Evolutionary conservation across 208 protist genomes (phyloP).

Genomic region (Crithidia mellificae): DNA sequence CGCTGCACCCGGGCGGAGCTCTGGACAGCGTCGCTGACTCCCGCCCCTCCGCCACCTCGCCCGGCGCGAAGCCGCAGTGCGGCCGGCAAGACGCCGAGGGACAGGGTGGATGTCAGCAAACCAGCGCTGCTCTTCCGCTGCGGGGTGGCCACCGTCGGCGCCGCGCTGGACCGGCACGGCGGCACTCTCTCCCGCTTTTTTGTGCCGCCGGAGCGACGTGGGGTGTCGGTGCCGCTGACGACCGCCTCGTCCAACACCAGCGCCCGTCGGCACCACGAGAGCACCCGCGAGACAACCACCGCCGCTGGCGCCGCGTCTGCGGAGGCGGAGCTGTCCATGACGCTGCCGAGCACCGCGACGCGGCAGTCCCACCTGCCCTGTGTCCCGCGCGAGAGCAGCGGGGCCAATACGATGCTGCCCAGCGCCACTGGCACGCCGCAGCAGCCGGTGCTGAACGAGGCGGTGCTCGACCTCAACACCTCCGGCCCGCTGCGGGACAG

Average conservation of each 20-base stretch:
- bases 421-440: constrained; percentile 3
- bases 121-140: constrained; percentile 30
- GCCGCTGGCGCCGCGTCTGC: too few relatives aligned
- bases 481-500: not conserved
- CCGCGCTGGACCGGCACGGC: constrained; percentile 18
- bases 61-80: not conserved
- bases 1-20: constrained; percentile 31
- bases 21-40: constrained; percentile 19
- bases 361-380: constrained; percentile 5
- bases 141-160: constrained; percentile 16
- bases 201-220: constrained; percentile 19
- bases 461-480: constrained; percentile 1
- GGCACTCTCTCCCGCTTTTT: constrained; percentile 45
- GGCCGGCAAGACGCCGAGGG: not conserved
- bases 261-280: too few relatives aligned
- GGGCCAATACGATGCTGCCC: constrained; percentile 1
- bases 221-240: not conserved
- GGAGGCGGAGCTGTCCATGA: constrained; percentile 1
- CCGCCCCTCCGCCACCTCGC: too few relatives aligned
- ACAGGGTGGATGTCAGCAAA: not conserved
- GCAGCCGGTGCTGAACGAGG: not conserved
- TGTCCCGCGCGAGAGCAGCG: constrained; percentile 4
- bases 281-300: too few relatives aligned
- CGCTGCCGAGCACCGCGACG: constrained; percentile 8
- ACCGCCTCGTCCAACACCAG: not conserved